Evolutionary conservation across 768 basidiomycete genomes (phyloP).

Genomic region (Fibroporia radiculosa): DNA sequence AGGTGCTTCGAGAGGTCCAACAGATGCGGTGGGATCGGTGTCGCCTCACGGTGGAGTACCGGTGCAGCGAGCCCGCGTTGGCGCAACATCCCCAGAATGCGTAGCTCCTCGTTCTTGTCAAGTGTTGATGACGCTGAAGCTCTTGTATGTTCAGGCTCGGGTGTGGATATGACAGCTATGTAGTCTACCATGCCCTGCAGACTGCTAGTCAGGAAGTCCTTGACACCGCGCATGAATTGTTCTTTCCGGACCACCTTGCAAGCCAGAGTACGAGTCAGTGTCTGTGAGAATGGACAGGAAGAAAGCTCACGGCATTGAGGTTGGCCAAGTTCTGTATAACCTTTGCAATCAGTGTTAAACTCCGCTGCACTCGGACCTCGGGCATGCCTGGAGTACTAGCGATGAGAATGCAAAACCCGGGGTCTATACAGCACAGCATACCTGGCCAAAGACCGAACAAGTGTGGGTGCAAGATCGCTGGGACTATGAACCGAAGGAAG

Average conservation of each 20-base stretch:
- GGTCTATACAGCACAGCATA: conserved; percentile 21
- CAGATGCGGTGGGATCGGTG: conserved; percentile 65
- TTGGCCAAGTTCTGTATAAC: conserved; percentile 88
- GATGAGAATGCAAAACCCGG: not conserved
- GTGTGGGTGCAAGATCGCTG: conserved; percentile 84
- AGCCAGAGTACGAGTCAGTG: not conserved
- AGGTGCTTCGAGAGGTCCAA: conserved; percentile 76
- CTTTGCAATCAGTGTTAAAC: conserved; percentile 79
- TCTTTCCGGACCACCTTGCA: conserved; percentile 61
- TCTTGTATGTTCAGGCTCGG: conserved; percentile 21
- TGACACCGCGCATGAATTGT: conserved; percentile 73
- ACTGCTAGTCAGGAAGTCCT: conserved; percentile 62
- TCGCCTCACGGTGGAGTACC: conserved; percentile 56
- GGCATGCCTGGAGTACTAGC: conserved; percentile 49
- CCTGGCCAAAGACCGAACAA: conserved; percentile 74
- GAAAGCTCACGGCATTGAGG: conserved; percentile 56
- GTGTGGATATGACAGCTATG: conserved; percentile 62
- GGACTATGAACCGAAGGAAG: conserved; percentile 85
- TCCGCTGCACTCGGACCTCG: conserved; percentile 59
- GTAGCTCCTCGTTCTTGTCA: conserved; percentile 39
- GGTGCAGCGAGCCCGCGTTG: conserved; percentile 51
- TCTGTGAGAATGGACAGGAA: not conserved
- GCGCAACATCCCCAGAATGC: conserved; percentile 40
- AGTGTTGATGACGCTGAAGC: conserved; percentile 4
- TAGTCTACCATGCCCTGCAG: conserved; percentile 73